These are phyloP conservation scores for Lotus japonicus DNA, from an alignment of 306 rosid species.

Conservation along the genomic window DNA sequence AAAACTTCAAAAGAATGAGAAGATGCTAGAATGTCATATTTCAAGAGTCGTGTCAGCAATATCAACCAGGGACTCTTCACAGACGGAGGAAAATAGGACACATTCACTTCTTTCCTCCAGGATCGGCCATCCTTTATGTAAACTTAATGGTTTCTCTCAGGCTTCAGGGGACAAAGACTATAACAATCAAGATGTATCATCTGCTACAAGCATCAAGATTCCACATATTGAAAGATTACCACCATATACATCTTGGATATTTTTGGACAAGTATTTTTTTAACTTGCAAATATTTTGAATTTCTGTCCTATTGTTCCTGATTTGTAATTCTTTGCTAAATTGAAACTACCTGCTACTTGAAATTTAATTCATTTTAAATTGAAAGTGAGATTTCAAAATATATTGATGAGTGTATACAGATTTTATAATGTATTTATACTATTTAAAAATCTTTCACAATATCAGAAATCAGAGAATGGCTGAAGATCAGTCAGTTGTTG, in stretches of 20 bases:
- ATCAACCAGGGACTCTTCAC: slow-evolving; percentile 28
- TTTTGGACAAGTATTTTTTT: slow-evolving; percentile 67
- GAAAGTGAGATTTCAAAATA: not conserved
- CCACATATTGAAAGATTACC: slow-evolving; percentile 62
- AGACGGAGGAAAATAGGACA: slow-evolving; percentile 26
- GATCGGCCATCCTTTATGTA: slow-evolving; percentile 56
- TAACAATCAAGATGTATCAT: slow-evolving; percentile 40
- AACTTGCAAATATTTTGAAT: slow-evolving; percentile 1
- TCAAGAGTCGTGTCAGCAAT: slow-evolving; percentile 30
- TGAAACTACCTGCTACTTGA: slow-evolving; percentile 4
- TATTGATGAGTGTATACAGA: slow-evolving; percentile 13
- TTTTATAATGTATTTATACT: slow-evolving; percentile 26
- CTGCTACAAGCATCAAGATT: slow-evolving; percentile 52
- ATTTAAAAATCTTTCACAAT: slow-evolving; percentile 48
- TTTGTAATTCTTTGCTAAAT: slow-evolving; percentile 6
- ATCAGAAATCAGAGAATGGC: slow-evolving; percentile 99
- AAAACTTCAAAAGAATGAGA: slow-evolving; percentile 58
- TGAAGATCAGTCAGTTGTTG: slow-evolving; percentile 92
- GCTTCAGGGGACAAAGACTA: slow-evolving; percentile 60
- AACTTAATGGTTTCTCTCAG: slow-evolving; percentile 46
- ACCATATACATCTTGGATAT: slow-evolving; percentile 88
- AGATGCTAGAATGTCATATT: slow-evolving; percentile 46
- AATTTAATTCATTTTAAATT: not conserved
- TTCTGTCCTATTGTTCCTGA: not conserved
- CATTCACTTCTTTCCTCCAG: slow-evolving; percentile 52